Evolutionary conservation across 179 eudicot species (phyloP).

Genomic region (Actinidia arguta): DNA sequence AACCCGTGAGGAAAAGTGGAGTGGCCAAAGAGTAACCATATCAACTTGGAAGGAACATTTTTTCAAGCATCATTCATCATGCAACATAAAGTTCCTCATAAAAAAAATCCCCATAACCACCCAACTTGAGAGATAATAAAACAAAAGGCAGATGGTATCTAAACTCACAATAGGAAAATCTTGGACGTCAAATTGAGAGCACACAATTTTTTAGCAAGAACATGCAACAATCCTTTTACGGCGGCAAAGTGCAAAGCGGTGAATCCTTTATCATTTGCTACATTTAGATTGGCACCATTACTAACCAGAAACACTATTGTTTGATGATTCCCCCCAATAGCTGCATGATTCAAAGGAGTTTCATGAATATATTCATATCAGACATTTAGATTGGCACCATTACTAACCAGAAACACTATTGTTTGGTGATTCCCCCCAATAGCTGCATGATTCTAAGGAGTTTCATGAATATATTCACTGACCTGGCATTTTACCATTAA

Average conservation of each 20-base stretch:
- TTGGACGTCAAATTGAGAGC: not conserved
- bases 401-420: constrained; percentile 24
- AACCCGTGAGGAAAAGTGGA: no score
- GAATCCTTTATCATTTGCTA: constrained; percentile 13
- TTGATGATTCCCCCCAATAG: constrained; percentile 8
- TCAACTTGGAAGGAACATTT: no score
- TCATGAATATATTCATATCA: no score
- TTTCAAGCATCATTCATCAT: not conserved
- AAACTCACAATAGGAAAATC: not conserved
- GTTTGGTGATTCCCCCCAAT: constrained; percentile 22
- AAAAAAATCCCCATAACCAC: not conserved
- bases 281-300: constrained; percentile 33
- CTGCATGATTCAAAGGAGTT: constrained; percentile 32
- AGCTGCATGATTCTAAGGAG: constrained; percentile 29
- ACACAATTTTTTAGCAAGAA: not conserved
- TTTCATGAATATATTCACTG: no score
- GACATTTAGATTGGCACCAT: constrained; percentile 34
- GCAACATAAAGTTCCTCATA: not conserved
- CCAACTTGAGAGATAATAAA: not conserved
- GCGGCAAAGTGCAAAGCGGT: constrained; percentile 38
- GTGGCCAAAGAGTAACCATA: no score
- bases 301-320: constrained; percentile 31
- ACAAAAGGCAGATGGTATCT: no score
- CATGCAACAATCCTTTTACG: constrained; percentile 21
- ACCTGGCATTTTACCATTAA: no score